Percentiles rank a stretch among this genome's conserved stretches.
Conservation (phyloP, 1,284 basidiomycete species). For the Sanghuangporus sanghuang region DNA sequence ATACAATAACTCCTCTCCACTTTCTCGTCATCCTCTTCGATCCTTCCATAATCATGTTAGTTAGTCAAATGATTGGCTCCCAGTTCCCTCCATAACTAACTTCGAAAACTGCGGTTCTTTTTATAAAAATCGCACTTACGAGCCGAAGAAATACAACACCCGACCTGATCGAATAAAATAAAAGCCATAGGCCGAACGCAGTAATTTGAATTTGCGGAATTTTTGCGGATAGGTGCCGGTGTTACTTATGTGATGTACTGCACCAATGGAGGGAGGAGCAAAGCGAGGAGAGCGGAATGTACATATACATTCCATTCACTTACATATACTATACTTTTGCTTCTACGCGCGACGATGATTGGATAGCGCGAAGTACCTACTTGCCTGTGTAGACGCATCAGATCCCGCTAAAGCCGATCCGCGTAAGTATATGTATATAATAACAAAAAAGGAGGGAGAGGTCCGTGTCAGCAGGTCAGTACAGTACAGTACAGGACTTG, state of each 20-base stretch:
- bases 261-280: not conserved
- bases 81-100: too few relatives aligned
- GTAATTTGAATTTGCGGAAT: not conserved
- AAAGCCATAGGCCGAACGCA: not conserved
- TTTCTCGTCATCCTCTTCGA: too few relatives aligned
- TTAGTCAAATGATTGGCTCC: too few relatives aligned
- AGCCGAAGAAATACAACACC: not conserved
- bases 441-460: not conserved
- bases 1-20: too few relatives aligned
- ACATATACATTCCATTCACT: not conserved
- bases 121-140: too few relatives aligned
- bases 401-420: not conserved
- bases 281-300: not conserved
- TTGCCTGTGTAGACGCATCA: not conserved
- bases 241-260: not conserved
- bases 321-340: not conserved
- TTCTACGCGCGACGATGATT: not conserved
- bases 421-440: not conserved
- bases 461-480: too few relatives aligned
- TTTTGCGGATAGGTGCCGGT: not conserved
- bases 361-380: not conserved
- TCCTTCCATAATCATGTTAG: too few relatives aligned
- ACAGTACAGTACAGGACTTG: too few relatives aligned
- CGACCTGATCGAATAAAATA: not conserved
- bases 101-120: too few relatives aligned